A percentile compares a stretch with the other conserved stretches of the same genome.
Conservation (phyloP, 208 protist genomes). For the Sergeia podlipaevii region DNA sequence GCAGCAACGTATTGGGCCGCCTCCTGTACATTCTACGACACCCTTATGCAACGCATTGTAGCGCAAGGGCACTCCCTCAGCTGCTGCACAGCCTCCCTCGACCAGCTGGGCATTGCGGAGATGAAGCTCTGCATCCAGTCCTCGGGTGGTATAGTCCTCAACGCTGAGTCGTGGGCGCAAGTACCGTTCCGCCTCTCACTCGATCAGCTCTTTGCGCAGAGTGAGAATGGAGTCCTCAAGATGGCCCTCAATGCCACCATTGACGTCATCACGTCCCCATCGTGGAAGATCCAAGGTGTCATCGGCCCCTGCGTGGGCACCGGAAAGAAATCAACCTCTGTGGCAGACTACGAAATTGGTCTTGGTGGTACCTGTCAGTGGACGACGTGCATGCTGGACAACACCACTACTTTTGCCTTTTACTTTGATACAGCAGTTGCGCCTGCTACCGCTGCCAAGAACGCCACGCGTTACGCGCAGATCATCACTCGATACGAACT, state of each 20-base stretch:
- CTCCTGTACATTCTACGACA: slow-evolving; percentile 92
- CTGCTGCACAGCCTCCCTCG: slow-evolving; percentile 95
- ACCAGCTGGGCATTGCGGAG: slow-evolving; percentile 97
- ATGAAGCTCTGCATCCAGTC: slow-evolving; percentile 93
- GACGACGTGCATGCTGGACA: slow-evolving; percentile 94
- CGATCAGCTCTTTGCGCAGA: slow-evolving; percentile 83
- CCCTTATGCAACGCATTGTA: slow-evolving; percentile 93
- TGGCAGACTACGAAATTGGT: slow-evolving; percentile 92
- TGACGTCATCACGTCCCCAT: slow-evolving; percentile 94
- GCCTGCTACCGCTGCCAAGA: slow-evolving; percentile 21
- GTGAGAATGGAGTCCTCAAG: slow-evolving; percentile 73
- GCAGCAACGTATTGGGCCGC: slow-evolving; percentile 70
- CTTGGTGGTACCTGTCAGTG: slow-evolving; percentile 97
- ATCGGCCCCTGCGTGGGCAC: slow-evolving; percentile 92
- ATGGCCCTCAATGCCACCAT: slow-evolving; percentile 96
- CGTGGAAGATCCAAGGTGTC: slow-evolving; percentile 95
- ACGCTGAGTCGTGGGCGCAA: slow-evolving; percentile 96
- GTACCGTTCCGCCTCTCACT: slow-evolving; percentile 95
- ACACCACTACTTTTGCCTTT: slow-evolving; percentile 92
- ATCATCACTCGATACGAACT: slow-evolving; percentile 97
- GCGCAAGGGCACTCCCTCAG: slow-evolving; percentile 95
- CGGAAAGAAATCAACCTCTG: slow-evolving; percentile 88
- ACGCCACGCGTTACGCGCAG: slow-evolving; percentile 83
- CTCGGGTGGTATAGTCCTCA: slow-evolving; percentile 94
- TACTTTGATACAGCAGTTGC: slow-evolving; percentile 96